Percentiles rank a stretch among this genome's conserved stretches.
These are phyloP conservation scores for Silene conica DNA, from an alignment of 148 eudicot species.

Conservation along the genomic window DNA sequence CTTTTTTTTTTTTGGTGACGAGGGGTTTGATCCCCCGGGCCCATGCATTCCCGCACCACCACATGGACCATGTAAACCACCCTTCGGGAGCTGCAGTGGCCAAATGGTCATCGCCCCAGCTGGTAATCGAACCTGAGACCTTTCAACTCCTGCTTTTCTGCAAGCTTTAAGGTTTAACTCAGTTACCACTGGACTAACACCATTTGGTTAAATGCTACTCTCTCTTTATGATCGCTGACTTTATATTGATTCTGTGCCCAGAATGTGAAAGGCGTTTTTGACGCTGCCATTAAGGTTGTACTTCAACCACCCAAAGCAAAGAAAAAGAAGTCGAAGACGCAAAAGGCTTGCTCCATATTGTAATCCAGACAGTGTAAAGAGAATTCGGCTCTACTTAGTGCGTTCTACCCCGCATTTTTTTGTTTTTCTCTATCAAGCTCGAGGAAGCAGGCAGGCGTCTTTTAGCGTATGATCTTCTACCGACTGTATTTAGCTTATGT, in stretches of 20 bases:
- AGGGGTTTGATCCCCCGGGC: too few species aligned
- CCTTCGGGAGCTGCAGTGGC: too few species aligned
- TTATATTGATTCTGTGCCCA: conserved; percentile 19
- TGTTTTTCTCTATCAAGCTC: conserved; percentile 30
- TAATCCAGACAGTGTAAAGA: conserved; percentile 46
- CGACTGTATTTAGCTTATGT: conserved; percentile 31
- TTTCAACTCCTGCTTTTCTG: too few species aligned
- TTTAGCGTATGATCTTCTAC: conserved; percentile 28
- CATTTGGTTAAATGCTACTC: too few species aligned
- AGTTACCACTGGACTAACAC: too few species aligned
- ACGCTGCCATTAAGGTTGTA: conserved; percentile 95
- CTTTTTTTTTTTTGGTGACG: too few species aligned
- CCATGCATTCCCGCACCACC: too few species aligned
- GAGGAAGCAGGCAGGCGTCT: conserved; percentile 44
- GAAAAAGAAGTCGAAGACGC: conserved; percentile 89
- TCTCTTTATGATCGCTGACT: conserved; percentile 11
- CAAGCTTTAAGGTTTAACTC: too few species aligned
- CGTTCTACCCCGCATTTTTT: conserved; percentile 20
- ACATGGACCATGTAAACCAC: too few species aligned
- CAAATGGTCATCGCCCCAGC: too few species aligned
- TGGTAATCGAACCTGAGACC: too few species aligned
- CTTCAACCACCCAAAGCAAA: conserved; percentile 90
- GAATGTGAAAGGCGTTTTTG: conserved; percentile 92
- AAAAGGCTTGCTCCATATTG: conserved; percentile 90
- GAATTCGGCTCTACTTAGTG: conserved; percentile 25